phyloP scores from a whole-genome alignment of 345 rosid species.

The Sonneratia caseolaris region DNA sequence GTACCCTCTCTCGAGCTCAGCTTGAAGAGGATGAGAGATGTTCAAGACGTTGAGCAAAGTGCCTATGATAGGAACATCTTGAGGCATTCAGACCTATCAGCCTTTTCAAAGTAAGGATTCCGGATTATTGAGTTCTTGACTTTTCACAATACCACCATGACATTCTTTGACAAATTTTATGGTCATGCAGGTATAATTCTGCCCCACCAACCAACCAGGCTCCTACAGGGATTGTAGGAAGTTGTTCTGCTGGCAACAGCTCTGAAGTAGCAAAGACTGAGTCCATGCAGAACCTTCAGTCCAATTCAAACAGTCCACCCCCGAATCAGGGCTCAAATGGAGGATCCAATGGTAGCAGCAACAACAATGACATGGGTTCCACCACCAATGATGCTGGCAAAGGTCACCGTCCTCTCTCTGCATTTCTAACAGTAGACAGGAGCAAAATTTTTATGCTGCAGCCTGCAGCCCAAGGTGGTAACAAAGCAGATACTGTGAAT shows the following conservation, averaged over 20 bases:
- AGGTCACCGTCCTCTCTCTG: constrained; percentile 19
- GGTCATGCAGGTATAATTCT: constrained; percentile 31
- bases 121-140: neutral
- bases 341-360: constrained; percentile 24
- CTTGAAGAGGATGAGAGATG: constrained; percentile 32
- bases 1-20: constrained; percentile 37
- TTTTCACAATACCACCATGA: neutral
- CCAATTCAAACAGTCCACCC: constrained; percentile 24
- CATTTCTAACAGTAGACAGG: constrained; percentile 21
- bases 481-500: constrained; percentile 14
- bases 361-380: constrained; percentile 35
- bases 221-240: constrained; percentile 26
- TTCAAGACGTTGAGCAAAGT: constrained; percentile 8
- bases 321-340: constrained; percentile 21
- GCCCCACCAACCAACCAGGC: constrained; percentile 26
- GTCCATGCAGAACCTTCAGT: constrained; percentile 23
- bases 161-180: neutral
- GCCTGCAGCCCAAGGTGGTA: constrained; percentile 12
- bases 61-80: constrained; percentile 25
- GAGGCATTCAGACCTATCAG: constrained; percentile 41
- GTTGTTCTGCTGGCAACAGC: constrained; percentile 32
- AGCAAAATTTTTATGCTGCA: constrained; percentile 9
- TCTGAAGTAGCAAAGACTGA: constrained; percentile 34
- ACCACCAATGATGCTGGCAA: constrained; percentile 26
- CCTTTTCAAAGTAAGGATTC: constrained; percentile 38